phyloP scores from a whole-genome alignment of 805 yeast genomes.

The Suhomyces sp. region DNA sequence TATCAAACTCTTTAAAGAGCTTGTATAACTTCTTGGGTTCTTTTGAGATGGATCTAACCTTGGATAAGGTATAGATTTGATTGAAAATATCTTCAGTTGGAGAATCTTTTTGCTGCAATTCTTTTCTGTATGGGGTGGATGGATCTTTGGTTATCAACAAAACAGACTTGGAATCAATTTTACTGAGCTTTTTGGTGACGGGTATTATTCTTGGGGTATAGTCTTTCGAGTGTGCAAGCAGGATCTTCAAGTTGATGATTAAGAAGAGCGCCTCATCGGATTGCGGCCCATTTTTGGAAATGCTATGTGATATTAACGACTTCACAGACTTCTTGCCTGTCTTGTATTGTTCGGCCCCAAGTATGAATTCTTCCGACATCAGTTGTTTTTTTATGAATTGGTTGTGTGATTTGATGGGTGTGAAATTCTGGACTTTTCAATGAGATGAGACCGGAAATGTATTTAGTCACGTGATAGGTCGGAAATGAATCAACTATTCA shows the following conservation, averaged over 20 bases:
- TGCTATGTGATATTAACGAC: conserved; percentile 16
- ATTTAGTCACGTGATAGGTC: too few relatives aligned
- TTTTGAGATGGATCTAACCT: conserved; percentile 46
- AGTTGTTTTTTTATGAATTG: not conserved
- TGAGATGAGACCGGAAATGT: conserved; percentile 4
- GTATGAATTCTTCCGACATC: conserved; percentile 11
- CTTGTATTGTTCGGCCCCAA: conserved; percentile 16
- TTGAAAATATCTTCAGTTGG: conserved; percentile 62
- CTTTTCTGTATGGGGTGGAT: conserved; percentile 51
- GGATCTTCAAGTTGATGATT: conserved; percentile 48
- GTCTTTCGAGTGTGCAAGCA: conserved; percentile 46
- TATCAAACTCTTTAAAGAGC: conserved; percentile 60
- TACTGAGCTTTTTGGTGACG: conserved; percentile 50
- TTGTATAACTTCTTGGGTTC: conserved; percentile 47
- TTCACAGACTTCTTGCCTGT: conserved; percentile 14
- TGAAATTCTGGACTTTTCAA: not conserved
- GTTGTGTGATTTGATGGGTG: not conserved
- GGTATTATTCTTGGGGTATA: conserved; percentile 61
- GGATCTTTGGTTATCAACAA: conserved; percentile 76
- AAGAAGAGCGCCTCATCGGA: conserved; percentile 37
- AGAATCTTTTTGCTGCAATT: conserved; percentile 47
- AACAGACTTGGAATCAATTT: conserved; percentile 49
- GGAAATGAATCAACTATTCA: too few relatives aligned
- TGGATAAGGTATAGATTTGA: conserved; percentile 59
- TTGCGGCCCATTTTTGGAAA: conserved; percentile 13